Base-by-base conservation (phyloP, 306 rosid genomes). In the Vachellia pachyceras region DNA sequence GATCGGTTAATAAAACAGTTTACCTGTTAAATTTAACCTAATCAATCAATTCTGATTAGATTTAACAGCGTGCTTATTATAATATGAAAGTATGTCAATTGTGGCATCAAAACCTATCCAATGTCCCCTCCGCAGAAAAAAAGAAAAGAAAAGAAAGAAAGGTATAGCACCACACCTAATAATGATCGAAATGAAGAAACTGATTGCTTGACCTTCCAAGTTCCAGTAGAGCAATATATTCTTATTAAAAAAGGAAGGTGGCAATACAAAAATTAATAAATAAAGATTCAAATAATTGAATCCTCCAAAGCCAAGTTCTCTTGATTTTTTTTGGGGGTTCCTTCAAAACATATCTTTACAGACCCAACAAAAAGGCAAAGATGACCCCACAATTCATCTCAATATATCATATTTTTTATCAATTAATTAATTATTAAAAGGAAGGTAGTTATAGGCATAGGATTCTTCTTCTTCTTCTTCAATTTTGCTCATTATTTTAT, bases 191-290 rank as follows among this genome's bases (percentile, higher is more conserved):
- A 39, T 33, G 74, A 66, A 66, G 54, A 54, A 57, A 77, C 69
- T 40, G 14, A 33, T 29, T 70, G 14, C 18, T 68, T 44, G 82
- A 46, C 89, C 77, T 78, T 84, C 73, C 85, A 46, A 68, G 79
- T 58, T 75, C 50, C 79, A 69, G 36, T 49, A 46, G 79, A 66
- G 85, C 40, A 87, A 77, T 83, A 77, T 83, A 77, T 80, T 74
- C 83, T 42, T 44, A 1, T 55, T 11, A 10, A 22, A 10, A 58
- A 35, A 14, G 6, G 3, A 50, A 52, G 20, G 22, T 2, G 1
- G 17, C 0, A 49, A 49, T 49, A 15, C 3, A 50, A 2, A 42
- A 44, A 77, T 5, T 2, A 13, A 35, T 18, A 64, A 11, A 29
- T 33, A 41, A 80, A 80, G 67, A 45, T 70, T 80, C 69, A 80